Conservation (phyloP, 164 flowering plant species). For the Houttuynia cordata region DNA sequence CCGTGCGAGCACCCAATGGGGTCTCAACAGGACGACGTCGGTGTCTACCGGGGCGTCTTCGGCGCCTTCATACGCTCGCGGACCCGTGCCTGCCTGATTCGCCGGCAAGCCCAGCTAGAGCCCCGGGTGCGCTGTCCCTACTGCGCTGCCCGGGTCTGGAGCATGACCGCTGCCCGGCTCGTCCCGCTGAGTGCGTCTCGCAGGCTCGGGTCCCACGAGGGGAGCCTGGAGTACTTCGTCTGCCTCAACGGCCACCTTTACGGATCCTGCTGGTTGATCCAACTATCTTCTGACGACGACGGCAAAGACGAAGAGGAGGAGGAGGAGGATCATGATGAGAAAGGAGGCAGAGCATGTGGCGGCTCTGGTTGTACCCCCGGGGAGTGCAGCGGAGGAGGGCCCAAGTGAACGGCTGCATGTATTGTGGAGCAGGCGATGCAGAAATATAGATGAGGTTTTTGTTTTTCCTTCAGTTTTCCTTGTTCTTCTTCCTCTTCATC, state of each 20-base stretch:
- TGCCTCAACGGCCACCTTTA: constrained; percentile 87
- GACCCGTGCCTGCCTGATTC: constrained; percentile 48
- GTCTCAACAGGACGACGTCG: constrained; percentile 43
- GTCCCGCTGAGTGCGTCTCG: constrained; percentile 60
- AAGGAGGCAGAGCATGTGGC: background rate
- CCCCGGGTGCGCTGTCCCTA: constrained; percentile 56
- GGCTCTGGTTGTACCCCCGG: background rate
- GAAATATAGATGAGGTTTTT: no score
- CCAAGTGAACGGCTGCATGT: no score
- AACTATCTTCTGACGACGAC: constrained; percentile 45
- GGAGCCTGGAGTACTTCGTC: constrained; percentile 64
- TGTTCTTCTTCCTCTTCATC: no score
- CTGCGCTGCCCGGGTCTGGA: constrained; percentile 82
- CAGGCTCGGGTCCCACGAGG: constrained; percentile 64
- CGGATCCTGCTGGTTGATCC: constrained; percentile 71
- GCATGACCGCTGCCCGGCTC: constrained; percentile 68
- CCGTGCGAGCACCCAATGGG: constrained; percentile 74
- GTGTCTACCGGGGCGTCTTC: constrained; percentile 69
- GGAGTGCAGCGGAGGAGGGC: no score
- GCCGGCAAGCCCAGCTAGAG: constrained; percentile 40
- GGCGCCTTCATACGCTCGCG: constrained; percentile 44
- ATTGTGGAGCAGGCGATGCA: no score
- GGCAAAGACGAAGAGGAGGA: constrained; percentile 7
- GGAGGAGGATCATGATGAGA: background rate
- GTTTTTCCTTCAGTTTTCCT: no score